These are phyloP conservation scores for Voacanga thouarsii DNA, from an alignment of 257 asterid genomes.

Conservation along the genomic window DNA sequence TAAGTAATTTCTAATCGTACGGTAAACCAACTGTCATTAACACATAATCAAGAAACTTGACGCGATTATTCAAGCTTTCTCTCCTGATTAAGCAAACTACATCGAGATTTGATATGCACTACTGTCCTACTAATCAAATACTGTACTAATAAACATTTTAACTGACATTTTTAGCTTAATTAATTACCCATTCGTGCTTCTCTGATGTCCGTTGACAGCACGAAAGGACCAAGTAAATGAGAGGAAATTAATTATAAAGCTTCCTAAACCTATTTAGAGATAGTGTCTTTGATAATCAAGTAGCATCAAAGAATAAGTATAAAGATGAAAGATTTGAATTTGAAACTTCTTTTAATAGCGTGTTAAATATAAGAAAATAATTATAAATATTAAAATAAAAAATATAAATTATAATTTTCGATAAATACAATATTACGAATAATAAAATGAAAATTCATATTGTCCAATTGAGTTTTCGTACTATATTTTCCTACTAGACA, in stretches of 20 bases:
- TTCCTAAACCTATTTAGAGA: no score
- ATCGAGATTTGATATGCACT: constrained; percentile 37
- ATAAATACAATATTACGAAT: no score
- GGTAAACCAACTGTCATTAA: constrained; percentile 33
- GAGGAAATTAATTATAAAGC: not conserved
- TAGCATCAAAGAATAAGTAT: no score
- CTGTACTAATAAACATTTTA: not conserved
- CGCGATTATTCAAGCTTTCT: constrained; percentile 8
- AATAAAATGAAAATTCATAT: no score
- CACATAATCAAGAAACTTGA: constrained; percentile 20
- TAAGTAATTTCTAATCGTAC: constrained; percentile 19
- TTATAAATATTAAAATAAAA: no score
- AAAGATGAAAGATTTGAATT: no score
- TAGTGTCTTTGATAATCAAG: no score
- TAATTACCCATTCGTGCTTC: constrained; percentile 13
- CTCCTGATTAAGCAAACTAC: constrained; percentile 24
- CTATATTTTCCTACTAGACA: no score
- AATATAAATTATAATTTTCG: no score
- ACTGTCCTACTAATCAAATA: constrained; percentile 24
- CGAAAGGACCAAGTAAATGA: not conserved
- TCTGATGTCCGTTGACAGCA: constrained; percentile 4
- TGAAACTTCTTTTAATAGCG: no score
- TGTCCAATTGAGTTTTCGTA: no score
- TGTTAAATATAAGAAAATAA: no score
- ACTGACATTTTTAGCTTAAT: not conserved